Evolutionary conservation across 2,329 filamentous ascomycete genomes (phyloP).

Genomic region (Lojkania enalia): DNA sequence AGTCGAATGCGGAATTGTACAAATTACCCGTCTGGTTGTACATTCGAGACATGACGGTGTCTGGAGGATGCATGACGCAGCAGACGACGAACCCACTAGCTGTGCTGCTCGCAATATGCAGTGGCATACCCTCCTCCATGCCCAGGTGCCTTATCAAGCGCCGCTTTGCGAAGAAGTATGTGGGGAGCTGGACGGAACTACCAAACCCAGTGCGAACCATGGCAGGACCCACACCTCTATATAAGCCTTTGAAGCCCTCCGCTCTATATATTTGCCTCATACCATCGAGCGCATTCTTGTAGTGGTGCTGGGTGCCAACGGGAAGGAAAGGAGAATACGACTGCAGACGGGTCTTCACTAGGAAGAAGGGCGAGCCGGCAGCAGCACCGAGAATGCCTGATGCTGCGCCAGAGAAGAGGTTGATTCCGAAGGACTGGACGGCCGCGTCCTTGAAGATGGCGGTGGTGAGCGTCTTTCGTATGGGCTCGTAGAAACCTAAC

Average conservation of each 20-base stretch:
- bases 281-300: constrained; percentile 83
- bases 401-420: constrained; percentile 87
- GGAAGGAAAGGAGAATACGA: constrained; percentile 91
- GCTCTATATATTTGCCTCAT: constrained; percentile 73
- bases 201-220: constrained; percentile 97
- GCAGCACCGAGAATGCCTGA: constrained; percentile 90
- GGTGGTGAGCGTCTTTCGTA: constrained; percentile 72
- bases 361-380: constrained; percentile 94
- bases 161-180: constrained; percentile 97
- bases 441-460: constrained; percentile 71
- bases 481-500: constrained; percentile 94
- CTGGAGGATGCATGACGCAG: constrained; percentile 97
- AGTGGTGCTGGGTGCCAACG: constrained; percentile 94
- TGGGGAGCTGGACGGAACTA: constrained; percentile 92
- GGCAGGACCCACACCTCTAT: constrained; percentile 86
- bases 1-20: constrained; percentile 93
- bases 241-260: constrained; percentile 81
- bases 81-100: constrained; percentile 95
- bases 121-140: constrained; percentile 85
- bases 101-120: constrained; percentile 88
- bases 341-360: constrained; percentile 94
- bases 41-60: constrained; percentile 97
- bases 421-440: constrained; percentile 85
- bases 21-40: constrained; percentile 99
- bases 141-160: constrained; percentile 78